Base-by-base conservation (phyloP, 2,329 filamentous ascomycete species). In the Paraphaeosphaeria minitans region DNA sequence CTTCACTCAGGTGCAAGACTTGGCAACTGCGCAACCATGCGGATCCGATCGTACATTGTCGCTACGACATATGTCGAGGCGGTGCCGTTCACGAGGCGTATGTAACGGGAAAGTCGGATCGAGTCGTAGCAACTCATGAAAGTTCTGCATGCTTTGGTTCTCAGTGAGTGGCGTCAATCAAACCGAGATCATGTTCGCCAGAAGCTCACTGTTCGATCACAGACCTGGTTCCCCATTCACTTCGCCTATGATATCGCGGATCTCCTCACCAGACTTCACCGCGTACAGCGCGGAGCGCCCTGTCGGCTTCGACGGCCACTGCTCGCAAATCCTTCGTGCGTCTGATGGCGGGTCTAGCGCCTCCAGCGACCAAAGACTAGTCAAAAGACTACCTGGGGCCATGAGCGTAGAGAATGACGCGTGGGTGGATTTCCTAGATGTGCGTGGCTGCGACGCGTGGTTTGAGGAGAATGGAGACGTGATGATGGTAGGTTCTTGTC, bases 11-110 rank as follows among this genome's bases (percentile, higher is more conserved):
- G 19, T 81, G 81, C 3, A 77, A 71, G 6, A 76, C 79, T 7
- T 84, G 83, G 76, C 78, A 82, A 53, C 68, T 85, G 5, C 77
- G 79, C 13, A 71, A 67, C 45, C 58, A 56, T 7, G 57, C 51
- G 8, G 55, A 65, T 31, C 43, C 64, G 1, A 19, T 56, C 12
- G 14, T 53, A 3, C 53, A 58, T 4, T 45, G 53, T 1, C 58
- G 56, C 14, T 62, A 56, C 5, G 62, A 63, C 29, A 53, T 77
- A 8, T 70, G 69, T 24, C 61, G 43, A 7, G 67, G 67, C 41
- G 75, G 75, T 2, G 48, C 67, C 1, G 62, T 76, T 8, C 67
- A 74, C 13, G 59, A 67, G 10, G 12, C 37, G 0, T 49, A 55
- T 43, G 7, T 37, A 3, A 21, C 64, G 8, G 64, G 67, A 55